phyloP scores from a whole-genome alignment of 176 grass and related monocot genomes.

The Poa pratensis region DNA sequence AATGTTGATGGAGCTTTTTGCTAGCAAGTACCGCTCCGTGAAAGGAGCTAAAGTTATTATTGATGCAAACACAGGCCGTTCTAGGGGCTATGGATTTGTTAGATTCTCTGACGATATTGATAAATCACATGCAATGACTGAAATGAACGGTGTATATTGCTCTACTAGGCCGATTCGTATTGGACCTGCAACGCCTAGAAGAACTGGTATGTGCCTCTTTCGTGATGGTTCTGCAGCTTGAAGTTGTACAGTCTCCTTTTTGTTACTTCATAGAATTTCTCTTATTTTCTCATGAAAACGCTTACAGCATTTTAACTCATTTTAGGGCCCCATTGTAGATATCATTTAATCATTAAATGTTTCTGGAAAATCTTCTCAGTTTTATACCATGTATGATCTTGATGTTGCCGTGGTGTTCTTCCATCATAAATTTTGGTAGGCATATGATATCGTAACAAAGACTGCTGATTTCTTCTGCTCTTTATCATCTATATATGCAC shows the following conservation, averaged over 20 bases:
- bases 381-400: constrained; percentile 9
- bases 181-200: constrained; percentile 71
- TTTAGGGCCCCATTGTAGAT: constrained; percentile 2
- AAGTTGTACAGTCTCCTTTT: neutral
- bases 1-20: constrained; percentile 63
- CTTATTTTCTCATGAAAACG: neutral
- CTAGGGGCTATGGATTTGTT: constrained; percentile 74
- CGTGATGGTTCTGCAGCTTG: neutral
- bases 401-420: neutral
- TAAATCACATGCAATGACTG: constrained; percentile 59
- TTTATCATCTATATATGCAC: constrained; percentile 18
- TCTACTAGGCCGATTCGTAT: constrained; percentile 66
- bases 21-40: constrained; percentile 53
- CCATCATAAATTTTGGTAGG: neutral
- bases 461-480: neutral
- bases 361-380: neutral
- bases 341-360: neutral
- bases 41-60: constrained; percentile 80
- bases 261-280: neutral
- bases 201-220: constrained; percentile 57
- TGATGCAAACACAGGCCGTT: constrained; percentile 73
- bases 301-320: constrained; percentile 15
- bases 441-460: constrained; percentile 3
- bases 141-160: constrained; percentile 77
- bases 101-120: constrained; percentile 67